Percentiles rank a stretch among this genome's conserved stretches.
Evolutionary conservation across 2,329 filamentous ascomycete species (phyloP).

Genomic region (Cladobotryum protrusum): DNA sequence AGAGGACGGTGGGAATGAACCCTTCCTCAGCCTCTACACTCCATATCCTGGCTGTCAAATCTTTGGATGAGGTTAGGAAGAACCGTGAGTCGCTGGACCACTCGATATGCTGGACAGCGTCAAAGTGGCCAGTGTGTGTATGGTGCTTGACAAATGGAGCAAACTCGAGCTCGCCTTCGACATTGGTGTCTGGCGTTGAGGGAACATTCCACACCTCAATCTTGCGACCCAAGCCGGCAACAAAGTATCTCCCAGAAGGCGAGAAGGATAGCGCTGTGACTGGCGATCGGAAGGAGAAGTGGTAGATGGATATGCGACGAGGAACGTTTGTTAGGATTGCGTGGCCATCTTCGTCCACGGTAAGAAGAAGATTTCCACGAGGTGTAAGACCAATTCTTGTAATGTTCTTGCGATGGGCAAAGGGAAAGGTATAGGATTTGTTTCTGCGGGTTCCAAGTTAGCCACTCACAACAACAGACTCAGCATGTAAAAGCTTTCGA

Average conservation of each 20-base stretch:
- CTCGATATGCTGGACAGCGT: slow-evolving; percentile 76
- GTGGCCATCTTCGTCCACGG: slow-evolving; percentile 88
- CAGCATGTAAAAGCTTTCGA: too few species aligned
- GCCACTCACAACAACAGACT: slow-evolving; percentile 1
- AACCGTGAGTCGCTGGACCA: slow-evolving; percentile 97
- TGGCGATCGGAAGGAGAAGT: slow-evolving; percentile 87
- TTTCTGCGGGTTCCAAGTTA: slow-evolving; percentile 53
- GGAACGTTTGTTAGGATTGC: slow-evolving; percentile 89
- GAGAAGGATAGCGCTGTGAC: slow-evolving; percentile 85
- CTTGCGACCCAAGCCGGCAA: slow-evolving; percentile 76
- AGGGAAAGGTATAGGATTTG: slow-evolving; percentile 80
- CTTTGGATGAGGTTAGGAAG: slow-evolving; percentile 86
- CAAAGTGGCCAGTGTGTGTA: slow-evolving; percentile 82
- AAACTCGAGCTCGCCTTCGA: slow-evolving; percentile 81
- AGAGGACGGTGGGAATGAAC: slow-evolving; percentile 82
- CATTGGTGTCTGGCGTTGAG: slow-evolving; percentile 73
- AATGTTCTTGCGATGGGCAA: slow-evolving; percentile 93
- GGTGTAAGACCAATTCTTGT: slow-evolving; percentile 81
- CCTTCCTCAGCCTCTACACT: slow-evolving; percentile 81
- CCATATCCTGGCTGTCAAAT: slow-evolving; percentile 92
- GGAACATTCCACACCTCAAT: slow-evolving; percentile 97
- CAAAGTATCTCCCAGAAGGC: slow-evolving; percentile 85
- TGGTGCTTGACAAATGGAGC: slow-evolving; percentile 89
- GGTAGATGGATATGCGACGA: slow-evolving; percentile 79
- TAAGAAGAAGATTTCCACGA: slow-evolving; percentile 83